Percentiles rank a stretch among this genome's conserved stretches.
These are phyloP conservation scores for Cryphonectria parasitica DNA, from an alignment of 2,329 filamentous ascomycete genomes.

Conservation along the genomic window DNA sequence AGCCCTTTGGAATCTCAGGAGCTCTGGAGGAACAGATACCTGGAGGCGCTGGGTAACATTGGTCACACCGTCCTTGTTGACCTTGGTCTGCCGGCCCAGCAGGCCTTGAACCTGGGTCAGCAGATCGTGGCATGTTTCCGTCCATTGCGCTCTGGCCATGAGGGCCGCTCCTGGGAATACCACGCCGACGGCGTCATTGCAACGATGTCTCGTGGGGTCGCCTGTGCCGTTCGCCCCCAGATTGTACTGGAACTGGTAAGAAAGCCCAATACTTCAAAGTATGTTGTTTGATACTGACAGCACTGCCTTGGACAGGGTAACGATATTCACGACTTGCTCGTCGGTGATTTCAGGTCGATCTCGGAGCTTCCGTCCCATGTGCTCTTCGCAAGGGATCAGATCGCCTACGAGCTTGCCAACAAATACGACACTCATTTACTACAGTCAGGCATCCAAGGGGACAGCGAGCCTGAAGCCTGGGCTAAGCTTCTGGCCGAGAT, in stretches of 20 bases:
- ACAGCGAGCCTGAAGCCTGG: constrained; percentile 13
- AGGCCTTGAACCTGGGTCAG: constrained; percentile 16
- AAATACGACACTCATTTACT: constrained; percentile 20
- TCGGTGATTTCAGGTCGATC: not conserved
- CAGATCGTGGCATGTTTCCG: constrained; percentile 24
- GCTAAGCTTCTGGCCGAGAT: constrained; percentile 11
- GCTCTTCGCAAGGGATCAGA: constrained; percentile 10
- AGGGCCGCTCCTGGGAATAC: constrained; percentile 2
- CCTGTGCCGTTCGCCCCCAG: constrained; percentile 16
- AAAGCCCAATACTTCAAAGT: not conserved
- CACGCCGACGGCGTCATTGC: constrained; percentile 13
- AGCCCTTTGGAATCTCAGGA: not conserved
- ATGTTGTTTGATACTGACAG: not conserved
- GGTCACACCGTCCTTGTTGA: constrained; percentile 23
- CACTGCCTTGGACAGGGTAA: not conserved
- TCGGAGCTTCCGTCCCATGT: not conserved
- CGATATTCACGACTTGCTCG: constrained; percentile 17
- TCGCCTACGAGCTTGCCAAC: constrained; percentile 26
- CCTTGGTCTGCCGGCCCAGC: constrained; percentile 20
- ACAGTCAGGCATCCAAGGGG: not conserved
- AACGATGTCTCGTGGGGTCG: constrained; percentile 20
- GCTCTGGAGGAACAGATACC: constrained; percentile 19
- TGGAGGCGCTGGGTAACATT: constrained; percentile 21
- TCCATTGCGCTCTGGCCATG: not conserved
- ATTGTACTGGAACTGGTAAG: constrained; percentile 22